Percentiles rank a stretch among this genome's conserved stretches.
These are phyloP conservation scores for Saturnispora bothae DNA, from an alignment of 805 yeast species.

Conservation along the genomic window DNA sequence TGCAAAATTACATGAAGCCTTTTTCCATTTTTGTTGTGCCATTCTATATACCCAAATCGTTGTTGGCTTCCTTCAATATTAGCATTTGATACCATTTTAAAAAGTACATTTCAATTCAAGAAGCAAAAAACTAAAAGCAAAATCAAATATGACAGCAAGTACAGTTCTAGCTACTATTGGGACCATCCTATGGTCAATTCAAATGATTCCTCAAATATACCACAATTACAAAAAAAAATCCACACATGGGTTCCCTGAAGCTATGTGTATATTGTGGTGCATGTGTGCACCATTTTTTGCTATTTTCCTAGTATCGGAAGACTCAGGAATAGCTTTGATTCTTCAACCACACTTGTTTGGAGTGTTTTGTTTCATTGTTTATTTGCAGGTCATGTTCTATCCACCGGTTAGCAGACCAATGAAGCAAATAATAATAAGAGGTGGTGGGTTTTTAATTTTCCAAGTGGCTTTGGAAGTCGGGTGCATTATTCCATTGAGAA, in stretches of 20 bases:
- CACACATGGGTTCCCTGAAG: slow-evolving; percentile 80
- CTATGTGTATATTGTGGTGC: slow-evolving; percentile 82
- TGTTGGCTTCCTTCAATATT: too few relatives aligned
- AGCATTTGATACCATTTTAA: too few relatives aligned
- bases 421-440: slow-evolving; percentile 23
- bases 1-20: too few relatives aligned
- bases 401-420: slow-evolving; percentile 35
- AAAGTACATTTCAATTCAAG: too few relatives aligned
- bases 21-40: too few relatives aligned
- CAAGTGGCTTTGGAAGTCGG: slow-evolving; percentile 36
- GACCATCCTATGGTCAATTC: slow-evolving; percentile 88
- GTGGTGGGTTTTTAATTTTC: slow-evolving; percentile 28
- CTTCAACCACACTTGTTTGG: slow-evolving; percentile 48
- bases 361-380: slow-evolving; percentile 36
- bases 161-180: slow-evolving; percentile 73
- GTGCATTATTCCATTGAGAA: slow-evolving; percentile 40
- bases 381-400: slow-evolving; percentile 41
- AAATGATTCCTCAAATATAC: slow-evolving; percentile 64
- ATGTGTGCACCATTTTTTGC: slow-evolving; percentile 45
- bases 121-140: too few relatives aligned
- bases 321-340: slow-evolving; percentile 40
- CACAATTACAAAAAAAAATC: slow-evolving; percentile 66
- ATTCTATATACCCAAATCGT: too few relatives aligned
- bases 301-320: slow-evolving; percentile 38
- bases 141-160: too few relatives aligned